phyloP scores from a whole-genome alignment of 2,329 filamentous ascomycete species.

The Fusarium sp. region DNA sequence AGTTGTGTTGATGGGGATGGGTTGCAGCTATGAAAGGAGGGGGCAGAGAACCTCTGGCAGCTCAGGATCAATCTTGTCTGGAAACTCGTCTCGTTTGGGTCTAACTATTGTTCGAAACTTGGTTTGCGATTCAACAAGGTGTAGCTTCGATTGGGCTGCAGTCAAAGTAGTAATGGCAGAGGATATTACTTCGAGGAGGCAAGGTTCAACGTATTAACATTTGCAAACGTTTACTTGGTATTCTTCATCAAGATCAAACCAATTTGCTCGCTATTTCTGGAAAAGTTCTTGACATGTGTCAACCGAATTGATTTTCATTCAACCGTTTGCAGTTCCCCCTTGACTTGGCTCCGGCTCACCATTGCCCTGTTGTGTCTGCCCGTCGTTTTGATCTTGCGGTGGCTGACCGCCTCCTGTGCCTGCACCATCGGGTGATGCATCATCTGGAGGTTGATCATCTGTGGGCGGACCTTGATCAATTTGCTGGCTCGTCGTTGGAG shows the following conservation, averaged over 20 bases:
- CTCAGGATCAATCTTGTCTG: background rate
- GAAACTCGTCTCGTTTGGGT: background rate
- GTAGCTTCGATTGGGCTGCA: background rate
- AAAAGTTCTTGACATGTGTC: background rate
- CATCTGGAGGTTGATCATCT: background rate
- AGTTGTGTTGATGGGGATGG: background rate
- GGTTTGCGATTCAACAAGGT: background rate
- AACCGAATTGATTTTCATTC: background rate
- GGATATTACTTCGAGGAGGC: background rate
- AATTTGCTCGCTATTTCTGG: background rate
- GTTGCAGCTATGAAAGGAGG: background rate
- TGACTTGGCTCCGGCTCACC: background rate
- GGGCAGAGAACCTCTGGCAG: background rate
- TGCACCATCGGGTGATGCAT: background rate
- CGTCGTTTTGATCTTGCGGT: background rate
- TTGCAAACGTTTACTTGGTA: background rate
- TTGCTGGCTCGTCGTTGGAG: too few relatives aligned
- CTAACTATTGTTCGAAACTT: background rate
- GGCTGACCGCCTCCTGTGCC: background rate
- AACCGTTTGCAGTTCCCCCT: slow-evolving; percentile 11
- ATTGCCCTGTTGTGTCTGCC: background rate
- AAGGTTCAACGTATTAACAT: background rate
- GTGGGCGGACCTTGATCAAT: too few relatives aligned
- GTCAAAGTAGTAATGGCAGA: slow-evolving; percentile 15
- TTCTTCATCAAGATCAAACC: background rate